Base-by-base conservation (phyloP, 306 rosid species). In the Prunus davidiana region DNA sequence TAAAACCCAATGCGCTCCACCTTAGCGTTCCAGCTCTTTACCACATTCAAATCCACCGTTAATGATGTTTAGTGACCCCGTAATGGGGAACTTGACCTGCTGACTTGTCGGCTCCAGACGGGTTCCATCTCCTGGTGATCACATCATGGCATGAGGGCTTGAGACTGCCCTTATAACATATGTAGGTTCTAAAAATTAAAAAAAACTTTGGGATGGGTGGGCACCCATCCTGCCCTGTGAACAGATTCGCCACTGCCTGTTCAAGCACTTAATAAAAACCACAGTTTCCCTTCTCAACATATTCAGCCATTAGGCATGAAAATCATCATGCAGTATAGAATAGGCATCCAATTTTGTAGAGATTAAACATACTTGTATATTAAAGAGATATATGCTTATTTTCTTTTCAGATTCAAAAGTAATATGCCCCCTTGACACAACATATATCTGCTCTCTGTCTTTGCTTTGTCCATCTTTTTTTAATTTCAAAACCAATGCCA, bases 261-360 rank as follows among this genome's bases (percentile, higher is more conserved):
- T 73, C 32, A 22, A 64, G 80, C 55, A 25, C 67, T 47, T 80
- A 12, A 81, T 84, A 63, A 73, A 56, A 51, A 51, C 71, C 38
- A 72, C 82, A 22, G 69, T 77, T 0, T 84, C 82, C 7, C 72
- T 84, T 67, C 87, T 84, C 63, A 84, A 80, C 58, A 69, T 80
- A 58, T 61, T 84, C 70, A 80, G 80, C 75, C 24, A 84, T 72
- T 73, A 46, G 64, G 18, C 13, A 8, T 14, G 69, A 16, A 65
- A 62, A 49, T 72, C 24, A 51, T 57, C 15, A 64, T 57, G 58
- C 25, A 25, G 45, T 14, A 22, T 25, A 25, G 14, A 68, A 12
- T 47, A 12, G 15, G 4, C 9, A 69, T 28, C 11, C 61, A 45
- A 46, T 67, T 67, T 67, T 67, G 56, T 12, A 46, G 5, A 67